Evolutionary conservation across 2,329 filamentous ascomycete species (phyloP), one percentile per base, ranked within the genome.

Genomic region (Exophiala phaeomuriformis): DNA sequence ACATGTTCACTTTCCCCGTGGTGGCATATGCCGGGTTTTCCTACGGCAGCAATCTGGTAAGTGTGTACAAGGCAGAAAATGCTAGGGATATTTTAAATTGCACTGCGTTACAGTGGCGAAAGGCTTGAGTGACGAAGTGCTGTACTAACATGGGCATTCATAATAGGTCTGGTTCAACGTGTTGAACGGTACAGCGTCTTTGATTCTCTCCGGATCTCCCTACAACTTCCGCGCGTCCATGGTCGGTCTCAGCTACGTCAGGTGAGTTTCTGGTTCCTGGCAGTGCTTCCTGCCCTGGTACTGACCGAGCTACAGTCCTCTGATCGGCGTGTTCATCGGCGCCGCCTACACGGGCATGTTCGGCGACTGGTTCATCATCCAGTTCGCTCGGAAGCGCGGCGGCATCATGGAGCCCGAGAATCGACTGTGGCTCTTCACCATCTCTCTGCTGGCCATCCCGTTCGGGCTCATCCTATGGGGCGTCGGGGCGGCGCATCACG

Each of bases 381-480:
- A 45, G n/a, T 37, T 60, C 4, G 63, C 63, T 1, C 53, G 60
- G 8, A 50, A 47, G 8, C 61, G 61, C 37, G 50, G 53, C 7
- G 64, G 64, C n/a, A 58, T 65, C 9, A 59, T 60, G 37, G 63
- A 66, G 33, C 58, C 64, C 5, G 64, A 66, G 31, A 57, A 63
- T 33, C 58, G 64, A 3, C 59, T 66, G 6, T 63, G 62, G 55
- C 61, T 63, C 1, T 58, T 61, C 3, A 28, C 9, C n/a, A 53
- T 66, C 1, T 71, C 69, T 4, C 52, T 72, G 7, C 51, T 78
- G 3, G 60, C 77, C 29, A 66, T 76, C 3, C 73, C 75, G 0
- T 69, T 66, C 6, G 71, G 69, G 0, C 64, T 77, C 3, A 69
- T 78, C 37, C 64, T 77, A 1, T 78, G 75, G 75, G 77, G 77